Evolutionary conservation across 2,329 filamentous ascomycete species (phyloP).

Genomic region (Monilinia polystroma): DNA sequence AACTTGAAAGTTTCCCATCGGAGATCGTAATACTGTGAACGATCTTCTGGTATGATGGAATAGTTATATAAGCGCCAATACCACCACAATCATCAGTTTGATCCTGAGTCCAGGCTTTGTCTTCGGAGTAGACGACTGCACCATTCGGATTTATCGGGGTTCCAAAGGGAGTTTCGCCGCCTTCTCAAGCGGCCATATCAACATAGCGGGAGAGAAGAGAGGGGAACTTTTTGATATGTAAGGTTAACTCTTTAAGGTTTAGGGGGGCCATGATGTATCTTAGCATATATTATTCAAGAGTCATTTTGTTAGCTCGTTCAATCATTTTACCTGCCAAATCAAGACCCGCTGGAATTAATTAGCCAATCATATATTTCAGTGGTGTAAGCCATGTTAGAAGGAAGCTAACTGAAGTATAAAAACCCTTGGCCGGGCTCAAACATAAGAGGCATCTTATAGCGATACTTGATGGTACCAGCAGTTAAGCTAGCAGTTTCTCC

Average conservation of each 20-base stretch:
- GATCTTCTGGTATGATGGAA: constrained; percentile 23
- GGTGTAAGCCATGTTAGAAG: constrained; percentile 26
- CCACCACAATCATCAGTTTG: constrained; percentile 22
- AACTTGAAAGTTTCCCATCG: constrained; percentile 23
- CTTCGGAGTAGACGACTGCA: not conserved
- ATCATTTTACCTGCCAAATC: constrained; percentile 56
- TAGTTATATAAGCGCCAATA: constrained; percentile 16
- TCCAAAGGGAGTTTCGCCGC: constrained; percentile 9
- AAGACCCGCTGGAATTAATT: constrained; percentile 42
- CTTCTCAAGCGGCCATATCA: constrained; percentile 23
- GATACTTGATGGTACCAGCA: not conserved
- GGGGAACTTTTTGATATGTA: constrained; percentile 22
- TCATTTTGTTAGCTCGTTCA: constrained; percentile 42
- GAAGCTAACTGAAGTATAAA: constrained; percentile 63
- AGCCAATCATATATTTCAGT: not conserved
- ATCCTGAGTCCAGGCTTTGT: not conserved
- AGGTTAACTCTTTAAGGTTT: constrained; percentile 26
- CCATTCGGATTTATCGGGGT: not conserved
- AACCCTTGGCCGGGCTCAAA: constrained; percentile 63
- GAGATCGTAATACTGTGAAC: constrained; percentile 22
- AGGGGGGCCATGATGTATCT: constrained; percentile 26
- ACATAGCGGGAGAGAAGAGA: constrained; percentile 15
- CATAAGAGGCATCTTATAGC: constrained; percentile 48
- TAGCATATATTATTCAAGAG: constrained; percentile 30
- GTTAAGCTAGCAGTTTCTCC: constrained; percentile 21